Percentiles rank a stretch among this genome's conserved stretches.
These are phyloP conservation scores for Alisma plantagoaquatica DNA, from an alignment of 106 monocot species.

Conservation along the genomic window DNA sequence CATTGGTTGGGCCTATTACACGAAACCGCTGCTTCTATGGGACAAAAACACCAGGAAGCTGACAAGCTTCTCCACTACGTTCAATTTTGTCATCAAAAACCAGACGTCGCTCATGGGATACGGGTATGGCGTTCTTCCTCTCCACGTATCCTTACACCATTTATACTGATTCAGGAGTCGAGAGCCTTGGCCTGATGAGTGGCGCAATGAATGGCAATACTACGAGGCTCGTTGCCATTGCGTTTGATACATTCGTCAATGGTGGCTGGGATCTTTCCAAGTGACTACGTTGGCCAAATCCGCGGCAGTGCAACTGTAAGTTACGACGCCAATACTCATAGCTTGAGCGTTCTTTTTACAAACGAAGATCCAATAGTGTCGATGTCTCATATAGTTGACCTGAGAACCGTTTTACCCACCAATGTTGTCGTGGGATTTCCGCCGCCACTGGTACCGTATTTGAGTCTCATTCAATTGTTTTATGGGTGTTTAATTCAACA, in stretches of 20 bases:
- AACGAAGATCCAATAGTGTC: not conserved
- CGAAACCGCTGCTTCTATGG: conserved; percentile 12
- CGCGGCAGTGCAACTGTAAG: conserved; percentile 41
- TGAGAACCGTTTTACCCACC: conserved; percentile 31
- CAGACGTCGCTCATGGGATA: conserved; percentile 19
- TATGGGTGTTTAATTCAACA: conserved; percentile 48
- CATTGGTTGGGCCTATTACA: conserved; percentile 7
- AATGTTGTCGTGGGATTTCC: conserved; percentile 41
- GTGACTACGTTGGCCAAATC: conserved; percentile 23
- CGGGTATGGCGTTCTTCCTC: conserved; percentile 76
- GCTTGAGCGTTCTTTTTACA: conserved; percentile 38
- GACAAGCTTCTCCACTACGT: conserved; percentile 25
- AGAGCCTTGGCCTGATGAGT: conserved; percentile 43
- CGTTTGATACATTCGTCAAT: conserved; percentile 46
- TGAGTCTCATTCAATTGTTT: conserved; percentile 38
- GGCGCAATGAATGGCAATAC: not conserved
- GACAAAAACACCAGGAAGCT: not conserved
- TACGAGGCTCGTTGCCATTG: conserved; percentile 33
- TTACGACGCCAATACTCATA: conserved; percentile 26
- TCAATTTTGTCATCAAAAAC: conserved; percentile 51
- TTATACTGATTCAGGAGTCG: conserved; percentile 20
- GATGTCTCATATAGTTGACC: conserved; percentile 25
- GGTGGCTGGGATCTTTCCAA: conserved; percentile 21
- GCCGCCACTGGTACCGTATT: conserved; percentile 21
- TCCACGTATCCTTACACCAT: conserved; percentile 24